Evolutionary conservation across 495 filamentous ascomycete species (phyloP), one percentile per base, ranked within the genome.

Genomic region (Bombardia bombarda): DNA sequence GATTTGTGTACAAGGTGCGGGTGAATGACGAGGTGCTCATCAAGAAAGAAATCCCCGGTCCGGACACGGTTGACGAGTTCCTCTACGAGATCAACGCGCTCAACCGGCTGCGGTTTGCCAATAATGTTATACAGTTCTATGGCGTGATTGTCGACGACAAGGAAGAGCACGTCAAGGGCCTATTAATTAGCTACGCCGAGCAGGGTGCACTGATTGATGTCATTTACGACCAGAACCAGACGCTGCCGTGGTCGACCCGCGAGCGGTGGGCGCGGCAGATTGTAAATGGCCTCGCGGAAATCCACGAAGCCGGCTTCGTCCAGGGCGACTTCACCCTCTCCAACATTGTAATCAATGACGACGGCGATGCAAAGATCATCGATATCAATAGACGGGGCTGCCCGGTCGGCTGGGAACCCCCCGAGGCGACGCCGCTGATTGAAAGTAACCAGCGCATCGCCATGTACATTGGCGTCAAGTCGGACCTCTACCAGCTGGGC

Each of bases 401-500:
- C 51, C 92, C 92, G 0, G 87, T 97, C 2, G 92, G 90, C 25
- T 98, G 92, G 92, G 92, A 98, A 55, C 90, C 93, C 3, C 93
- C 93, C 1, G 92, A 98, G 62, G 85, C 94, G 32, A 81, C 81
- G 7, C 75, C 77, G 0, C 79, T 96, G 52, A 93, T 98, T 45
- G 81, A 90, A 40, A 90, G 83, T 65, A 87, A 87, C 42, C 92
- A 96, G 58, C 77, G 89, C 20, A 92, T 98, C 22, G 85, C 87
- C 21, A 96, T 98, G 86, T 95, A 95, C 58, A 97, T 98, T 58
- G 92, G 92, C 4, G 87, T 96, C 63, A 98, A 97, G 62, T 94
- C 90, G 0, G 92, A 98, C 61, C 70, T 97, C 2, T 98, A 82
- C 55, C 92, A 98, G 55, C 72, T 97, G 3, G 92, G 92, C 20